Percentiles rank a stretch among this genome's conserved stretches.
phyloP scores from a whole-genome alignment of 805 yeast genomes.

The Saturnispora silvae region DNA sequence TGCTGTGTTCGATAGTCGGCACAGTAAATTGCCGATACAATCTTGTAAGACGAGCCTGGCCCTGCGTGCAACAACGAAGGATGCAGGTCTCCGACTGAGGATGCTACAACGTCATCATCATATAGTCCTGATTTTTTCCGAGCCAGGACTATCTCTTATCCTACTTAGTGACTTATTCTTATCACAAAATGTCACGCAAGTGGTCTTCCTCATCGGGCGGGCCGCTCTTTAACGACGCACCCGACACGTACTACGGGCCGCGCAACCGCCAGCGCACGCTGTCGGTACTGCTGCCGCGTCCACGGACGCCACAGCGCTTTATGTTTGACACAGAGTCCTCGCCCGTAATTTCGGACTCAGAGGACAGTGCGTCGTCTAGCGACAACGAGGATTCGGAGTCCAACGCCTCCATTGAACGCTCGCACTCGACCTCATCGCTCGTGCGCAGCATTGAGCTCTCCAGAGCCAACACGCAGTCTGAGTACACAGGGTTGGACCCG shows the following conservation, averaged over 20 bases:
- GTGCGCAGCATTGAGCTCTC: slow-evolving; percentile 4
- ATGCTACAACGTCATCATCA: too few species aligned
- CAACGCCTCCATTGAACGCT: neutral
- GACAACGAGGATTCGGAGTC: neutral
- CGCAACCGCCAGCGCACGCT: slow-evolving; percentile 2
- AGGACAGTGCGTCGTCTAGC: slow-evolving; percentile 1
- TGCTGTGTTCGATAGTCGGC: too few species aligned
- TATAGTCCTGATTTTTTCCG: too few species aligned
- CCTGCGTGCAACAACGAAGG: too few species aligned
- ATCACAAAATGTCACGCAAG: slow-evolving; percentile 1
- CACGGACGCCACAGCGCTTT: neutral
- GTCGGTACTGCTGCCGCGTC: slow-evolving; percentile 9
- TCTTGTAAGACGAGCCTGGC: too few species aligned
- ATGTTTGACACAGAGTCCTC: slow-evolving; percentile 5
- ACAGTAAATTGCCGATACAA: too few species aligned
- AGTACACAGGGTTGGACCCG: slow-evolving; percentile 3
- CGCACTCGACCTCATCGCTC: slow-evolving; percentile 13
- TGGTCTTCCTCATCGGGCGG: slow-evolving; percentile 1
- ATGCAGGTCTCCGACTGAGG: too few species aligned
- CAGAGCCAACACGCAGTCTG: slow-evolving; percentile 2
- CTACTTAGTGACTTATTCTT: too few species aligned
- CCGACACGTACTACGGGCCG: slow-evolving; percentile 8
- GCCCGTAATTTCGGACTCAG: slow-evolving; percentile 13
- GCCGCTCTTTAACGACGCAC: slow-evolving; percentile 3
- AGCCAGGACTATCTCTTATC: too few species aligned